Base-by-base conservation (phyloP, 2,329 filamentous ascomycete species). In the Sordariomycetes sp. region DNA sequence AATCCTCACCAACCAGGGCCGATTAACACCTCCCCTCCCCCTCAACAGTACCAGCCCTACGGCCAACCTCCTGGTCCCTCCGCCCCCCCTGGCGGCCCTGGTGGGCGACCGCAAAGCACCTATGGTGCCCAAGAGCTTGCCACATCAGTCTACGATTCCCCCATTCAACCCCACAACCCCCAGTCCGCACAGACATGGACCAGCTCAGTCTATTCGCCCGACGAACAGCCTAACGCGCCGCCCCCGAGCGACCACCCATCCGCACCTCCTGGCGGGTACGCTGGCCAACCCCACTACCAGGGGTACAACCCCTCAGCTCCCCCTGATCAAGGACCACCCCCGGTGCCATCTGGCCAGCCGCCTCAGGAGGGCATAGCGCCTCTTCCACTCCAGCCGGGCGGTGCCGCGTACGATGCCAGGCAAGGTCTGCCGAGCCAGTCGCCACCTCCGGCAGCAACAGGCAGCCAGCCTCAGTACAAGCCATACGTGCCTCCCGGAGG, bases 111-210 rank as follows among this genome's bases (percentile, higher is more conserved):
- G 4, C 72, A 79, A 48, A 81, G 76, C 53, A 82, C 75, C 9
- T 82, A 82, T 46, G 77, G 79, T 19, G 74, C 83, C 1, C 84
- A 88, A 57, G 84, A 90, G 58, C 65, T 90, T 30, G 80, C 82
- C 18, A 86, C 83, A 1, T 83, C 82, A 1, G 75, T 75, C 8
- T 88, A 87, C 49, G 82, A 87, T 54, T 83, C 82, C 4, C 83
- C 82, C 27, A 69, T 83, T 25, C 73, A 67, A 10, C 55, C 66
- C 6, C 66, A 71, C 50, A 68, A 66, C 48, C 60, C 62, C 20
- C 57, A 50, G 41, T 59, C 59, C 29, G 53, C 56, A 12, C 57
- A 58, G 16, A 58, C 64, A 3, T 72, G 64, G 44, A 57, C 63
- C 4, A 62, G 61, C 27, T 66, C 67, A 1, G 59, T 59, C 20